Conservation (phyloP, 2,329 filamentous ascomycete genomes). For the Metarhizium robertsii region DNA sequence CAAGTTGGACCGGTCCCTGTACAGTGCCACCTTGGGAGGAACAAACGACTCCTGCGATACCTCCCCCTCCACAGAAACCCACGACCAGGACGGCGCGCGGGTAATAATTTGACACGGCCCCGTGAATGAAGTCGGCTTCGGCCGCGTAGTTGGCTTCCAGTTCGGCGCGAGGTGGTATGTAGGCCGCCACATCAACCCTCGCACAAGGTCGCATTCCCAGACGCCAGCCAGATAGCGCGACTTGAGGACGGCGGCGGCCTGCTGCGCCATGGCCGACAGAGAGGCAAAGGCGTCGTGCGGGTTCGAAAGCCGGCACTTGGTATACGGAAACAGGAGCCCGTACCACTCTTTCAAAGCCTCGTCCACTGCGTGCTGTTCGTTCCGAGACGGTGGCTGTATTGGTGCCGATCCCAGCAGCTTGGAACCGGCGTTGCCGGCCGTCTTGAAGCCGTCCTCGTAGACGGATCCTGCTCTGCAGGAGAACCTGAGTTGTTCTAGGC, state of each 20-base stretch:
- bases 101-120: not conserved
- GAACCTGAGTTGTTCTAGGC: not conserved
- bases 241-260: not conserved
- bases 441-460: not conserved
- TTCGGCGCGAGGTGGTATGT: not conserved
- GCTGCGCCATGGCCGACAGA: not conserved
- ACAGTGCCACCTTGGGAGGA: not conserved
- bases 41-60: not conserved
- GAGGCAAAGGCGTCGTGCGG: not conserved
- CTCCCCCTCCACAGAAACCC: not conserved
- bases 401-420: not conserved
- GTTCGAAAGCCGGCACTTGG: not conserved
- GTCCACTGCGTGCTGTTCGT: not conserved
- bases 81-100: not conserved
- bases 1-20: not conserved
- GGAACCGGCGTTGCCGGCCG: not conserved
- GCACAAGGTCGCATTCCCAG: not conserved
- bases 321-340: not conserved
- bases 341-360: not conserved
- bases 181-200: not conserved
- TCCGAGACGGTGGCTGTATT: not conserved
- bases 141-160: not conserved
- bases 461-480: not conserved
- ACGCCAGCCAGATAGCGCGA: not conserved
- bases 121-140: not conserved